Base-by-base conservation (phyloP, 73 alveolate genomes). In the Uronychia setigera region DNA sequence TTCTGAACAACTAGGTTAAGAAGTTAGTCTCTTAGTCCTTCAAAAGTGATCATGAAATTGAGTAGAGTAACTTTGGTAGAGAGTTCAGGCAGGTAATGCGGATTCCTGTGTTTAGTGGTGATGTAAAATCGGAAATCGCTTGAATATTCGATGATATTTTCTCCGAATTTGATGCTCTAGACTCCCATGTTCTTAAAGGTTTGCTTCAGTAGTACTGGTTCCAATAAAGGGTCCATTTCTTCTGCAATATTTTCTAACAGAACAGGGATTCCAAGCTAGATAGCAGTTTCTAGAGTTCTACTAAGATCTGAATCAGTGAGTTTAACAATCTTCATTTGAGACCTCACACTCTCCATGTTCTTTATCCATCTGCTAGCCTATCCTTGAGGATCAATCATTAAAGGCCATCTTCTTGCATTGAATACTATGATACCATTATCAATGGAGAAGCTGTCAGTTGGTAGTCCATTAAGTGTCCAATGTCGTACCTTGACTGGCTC, bases 381-480 rank as follows among this genome's bases (percentile, higher is more conserved):
- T 77, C 95, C 94, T 91, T 95, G 95, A 0, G 99, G 99, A 88
- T 95, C 99, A 31, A 95, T 95, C 96, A 93, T 92, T 74, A 95
- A 87, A 60, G 99, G 99, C 99, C 99, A 95, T 93, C 96, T 95
- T 80, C 97, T 91, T 19, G 97, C 85, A 58, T 92, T 96, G 77
- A 84, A 93, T 81, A 94, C 92, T 11, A 95, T 91, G 31, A 95
- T 93, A 88, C 97, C 99, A 93, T 95, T 95, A 79, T 95, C 99
- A 31, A 95, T 90, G 0, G 97, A 93, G 88, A 95, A 93, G 78
- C 88, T 86, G 82, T 99, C 99, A 76, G 97, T 95, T 30, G 99
- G 99, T 77, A 99, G 96, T 35, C 99, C 99, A 78, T 93, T 96
- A 29, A 97, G 91, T 81, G 97, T 98, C 99, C 99, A 99, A 32